Conservation (phyloP, 1,284 basidiomycete species). For the Naganishia albida region DNA sequence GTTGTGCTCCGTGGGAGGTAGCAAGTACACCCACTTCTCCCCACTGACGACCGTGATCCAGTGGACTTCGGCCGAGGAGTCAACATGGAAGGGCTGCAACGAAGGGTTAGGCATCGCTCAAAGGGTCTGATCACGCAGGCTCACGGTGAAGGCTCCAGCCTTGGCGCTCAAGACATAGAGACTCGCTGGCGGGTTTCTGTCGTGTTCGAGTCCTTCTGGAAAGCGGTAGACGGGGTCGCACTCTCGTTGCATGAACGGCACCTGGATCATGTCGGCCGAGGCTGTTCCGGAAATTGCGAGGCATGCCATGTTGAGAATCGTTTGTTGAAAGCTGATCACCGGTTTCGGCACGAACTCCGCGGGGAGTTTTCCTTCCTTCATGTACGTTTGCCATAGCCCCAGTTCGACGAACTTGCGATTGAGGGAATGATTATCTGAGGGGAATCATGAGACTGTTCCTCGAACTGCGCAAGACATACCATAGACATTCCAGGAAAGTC, state of each 20-base stretch:
- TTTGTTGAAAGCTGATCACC: neutral
- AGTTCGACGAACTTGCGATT: too few species aligned
- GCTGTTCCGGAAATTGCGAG: neutral
- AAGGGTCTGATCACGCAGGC: neutral
- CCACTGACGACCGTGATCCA: neutral
- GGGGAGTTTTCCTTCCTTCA: too few species aligned
- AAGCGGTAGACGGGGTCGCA: neutral
- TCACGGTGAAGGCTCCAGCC: neutral
- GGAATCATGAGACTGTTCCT: too few species aligned
- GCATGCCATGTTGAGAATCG: neutral
- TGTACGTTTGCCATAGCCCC: too few species aligned
- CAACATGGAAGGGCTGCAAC: constrained; percentile 3
- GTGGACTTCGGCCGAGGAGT: neutral
- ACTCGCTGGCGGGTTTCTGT: neutral
- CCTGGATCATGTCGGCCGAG: neutral
- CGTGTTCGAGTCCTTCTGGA: neutral
- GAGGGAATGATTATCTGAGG: too few species aligned
- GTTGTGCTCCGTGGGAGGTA: neutral
- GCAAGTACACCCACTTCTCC: neutral
- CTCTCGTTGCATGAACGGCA: neutral
- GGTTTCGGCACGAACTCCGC: neutral
- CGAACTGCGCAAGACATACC: too few species aligned
- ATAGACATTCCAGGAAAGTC: too few species aligned
- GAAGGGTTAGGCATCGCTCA: too few species aligned
- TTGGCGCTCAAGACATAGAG: neutral